A percentile compares a stretch with the other conserved stretches of the same genome.
These are phyloP conservation scores for Phytopythium boreale DNA, from an alignment of 352 stramenopile genomes.

Conservation along the genomic window DNA sequence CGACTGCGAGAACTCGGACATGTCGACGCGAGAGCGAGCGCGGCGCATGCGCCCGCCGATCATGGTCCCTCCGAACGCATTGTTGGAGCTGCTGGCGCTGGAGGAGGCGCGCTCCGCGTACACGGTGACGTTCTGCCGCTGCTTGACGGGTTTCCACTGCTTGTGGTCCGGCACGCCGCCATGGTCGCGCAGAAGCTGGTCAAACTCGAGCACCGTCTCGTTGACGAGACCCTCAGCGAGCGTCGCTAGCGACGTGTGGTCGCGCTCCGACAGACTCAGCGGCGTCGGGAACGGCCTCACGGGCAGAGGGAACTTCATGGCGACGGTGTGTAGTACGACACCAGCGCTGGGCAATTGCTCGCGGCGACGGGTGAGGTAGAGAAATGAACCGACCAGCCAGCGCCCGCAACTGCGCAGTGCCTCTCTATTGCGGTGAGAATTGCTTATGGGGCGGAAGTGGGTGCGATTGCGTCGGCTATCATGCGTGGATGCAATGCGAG, in stretches of 20 bases:
- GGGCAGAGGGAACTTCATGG: conserved; percentile 11
- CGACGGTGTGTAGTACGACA: neutral
- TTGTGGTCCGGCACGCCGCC: conserved; percentile 17
- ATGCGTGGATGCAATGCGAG: neutral
- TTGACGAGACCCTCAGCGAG: conserved; percentile 17
- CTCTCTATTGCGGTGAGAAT: neutral
- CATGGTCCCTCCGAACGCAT: neutral
- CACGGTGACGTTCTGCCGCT: conserved; percentile 24
- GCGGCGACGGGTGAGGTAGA: conserved; percentile 5
- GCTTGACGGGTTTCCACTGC: conserved; percentile 28
- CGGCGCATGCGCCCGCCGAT: conserved; percentile 2
- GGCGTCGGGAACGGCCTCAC: conserved; percentile 22
- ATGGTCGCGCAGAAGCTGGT: conserved; percentile 24
- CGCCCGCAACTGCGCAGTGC: neutral
- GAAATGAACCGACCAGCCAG: conserved; percentile 2
- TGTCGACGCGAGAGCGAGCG: neutral
- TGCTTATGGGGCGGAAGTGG: too few species aligned
- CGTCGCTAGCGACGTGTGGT: conserved; percentile 16
- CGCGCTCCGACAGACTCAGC: conserved; percentile 23
- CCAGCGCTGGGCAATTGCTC: conserved; percentile 3
- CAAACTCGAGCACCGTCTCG: conserved; percentile 27
- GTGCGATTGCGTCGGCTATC: neutral
- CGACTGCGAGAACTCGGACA: conserved; percentile 4
- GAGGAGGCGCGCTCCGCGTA: conserved; percentile 15
- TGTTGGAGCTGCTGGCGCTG: neutral